Percentiles rank a stretch among this genome's conserved stretches.
phyloP scores from a whole-genome alignment of 2,329 filamentous ascomycete genomes.

The Lecanicillium sp. region DNA sequence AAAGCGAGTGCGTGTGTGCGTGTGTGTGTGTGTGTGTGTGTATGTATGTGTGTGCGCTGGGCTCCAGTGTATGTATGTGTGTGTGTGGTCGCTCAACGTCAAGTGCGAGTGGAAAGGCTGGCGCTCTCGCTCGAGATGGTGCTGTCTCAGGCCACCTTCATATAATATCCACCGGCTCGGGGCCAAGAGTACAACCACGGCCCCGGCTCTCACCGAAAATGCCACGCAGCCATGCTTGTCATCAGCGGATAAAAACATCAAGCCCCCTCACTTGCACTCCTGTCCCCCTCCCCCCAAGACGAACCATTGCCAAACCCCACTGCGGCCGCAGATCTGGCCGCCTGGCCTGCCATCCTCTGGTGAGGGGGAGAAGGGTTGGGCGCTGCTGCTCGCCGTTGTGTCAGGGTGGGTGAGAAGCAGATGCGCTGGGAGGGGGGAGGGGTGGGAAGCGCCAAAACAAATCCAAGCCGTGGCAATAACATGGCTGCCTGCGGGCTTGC shows the following conservation, averaged over 20 bases:
- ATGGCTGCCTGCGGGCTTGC: constrained; percentile 21
- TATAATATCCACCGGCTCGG: constrained; percentile 14
- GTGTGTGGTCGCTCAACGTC: neutral
- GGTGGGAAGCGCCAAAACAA: constrained; percentile 13
- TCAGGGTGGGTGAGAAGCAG: neutral
- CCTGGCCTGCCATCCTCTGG: constrained; percentile 17
- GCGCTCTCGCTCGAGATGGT: constrained; percentile 6
- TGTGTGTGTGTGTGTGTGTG: neutral
- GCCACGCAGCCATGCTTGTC: constrained; percentile 9
- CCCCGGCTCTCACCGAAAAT: constrained; percentile 32
- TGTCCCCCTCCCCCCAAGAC: constrained; percentile 21
- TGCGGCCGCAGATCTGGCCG: constrained; percentile 34
- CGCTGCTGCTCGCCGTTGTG: constrained; percentile 10
- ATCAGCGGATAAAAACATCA: constrained; percentile 10
- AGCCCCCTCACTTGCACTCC: constrained; percentile 4
- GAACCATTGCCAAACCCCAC: constrained; percentile 35
- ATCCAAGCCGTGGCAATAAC: constrained; percentile 23
- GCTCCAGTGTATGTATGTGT: neutral
- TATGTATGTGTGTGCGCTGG: neutral
- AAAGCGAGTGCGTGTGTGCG: neutral
- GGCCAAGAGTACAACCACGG: constrained; percentile 24
- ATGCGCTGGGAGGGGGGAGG: neutral
- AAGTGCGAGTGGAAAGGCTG: neutral
- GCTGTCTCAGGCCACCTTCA: constrained; percentile 14
- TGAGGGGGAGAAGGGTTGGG: constrained; percentile 6